A percentile compares a stretch with the other conserved stretches of the same genome.
Conservation (phyloP, 495 filamentous ascomycete species). For the Xylaria grammica region DNA sequence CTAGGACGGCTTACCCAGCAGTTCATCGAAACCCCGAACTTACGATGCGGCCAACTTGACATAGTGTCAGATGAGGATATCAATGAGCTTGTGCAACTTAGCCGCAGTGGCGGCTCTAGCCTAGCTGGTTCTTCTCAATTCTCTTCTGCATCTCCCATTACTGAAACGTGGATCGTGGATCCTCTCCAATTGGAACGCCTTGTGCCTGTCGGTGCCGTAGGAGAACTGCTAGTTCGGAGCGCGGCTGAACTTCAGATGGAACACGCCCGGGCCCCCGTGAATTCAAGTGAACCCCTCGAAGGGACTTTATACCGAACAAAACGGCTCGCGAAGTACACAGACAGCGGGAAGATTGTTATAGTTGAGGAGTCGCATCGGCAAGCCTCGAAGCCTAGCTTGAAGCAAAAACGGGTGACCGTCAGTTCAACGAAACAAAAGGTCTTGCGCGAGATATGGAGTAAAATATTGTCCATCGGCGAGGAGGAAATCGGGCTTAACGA, state of each 20-base stretch:
- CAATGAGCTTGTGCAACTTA: conserved; percentile 22
- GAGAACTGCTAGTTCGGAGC: conserved; percentile 48
- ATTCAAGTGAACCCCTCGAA: conserved; percentile 13
- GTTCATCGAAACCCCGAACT: conserved; percentile 36
- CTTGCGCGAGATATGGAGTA: conserved; percentile 41
- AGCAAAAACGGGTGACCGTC: conserved; percentile 27
- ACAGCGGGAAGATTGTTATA: conserved; percentile 23
- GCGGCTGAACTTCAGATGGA: conserved; percentile 31
- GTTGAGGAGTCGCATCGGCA: conserved; percentile 26
- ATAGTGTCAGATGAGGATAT: conserved; percentile 31
- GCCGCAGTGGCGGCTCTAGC: conserved; percentile 11
- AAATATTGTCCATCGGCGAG: conserved; percentile 41
- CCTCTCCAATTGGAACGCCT: conserved; percentile 41
- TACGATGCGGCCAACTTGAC: conserved; percentile 35
- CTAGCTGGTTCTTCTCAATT: conserved; percentile 17
- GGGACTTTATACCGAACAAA: conserved; percentile 37
- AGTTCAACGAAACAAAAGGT: conserved; percentile 46
- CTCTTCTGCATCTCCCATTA: conserved; percentile 4
- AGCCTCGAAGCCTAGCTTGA: conserved; percentile 16
- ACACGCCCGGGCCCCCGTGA: conserved; percentile 33
- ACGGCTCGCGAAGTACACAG: conserved; percentile 37
- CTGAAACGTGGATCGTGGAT: conserved; percentile 47
- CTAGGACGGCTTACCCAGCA: conserved; percentile 36
- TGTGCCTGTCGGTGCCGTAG: conserved; percentile 49
- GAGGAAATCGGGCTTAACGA: conserved; percentile 56